Conservation (phyloP, 192 early-diverging fungal genomes). For the Entrophospora sp. region DNA sequence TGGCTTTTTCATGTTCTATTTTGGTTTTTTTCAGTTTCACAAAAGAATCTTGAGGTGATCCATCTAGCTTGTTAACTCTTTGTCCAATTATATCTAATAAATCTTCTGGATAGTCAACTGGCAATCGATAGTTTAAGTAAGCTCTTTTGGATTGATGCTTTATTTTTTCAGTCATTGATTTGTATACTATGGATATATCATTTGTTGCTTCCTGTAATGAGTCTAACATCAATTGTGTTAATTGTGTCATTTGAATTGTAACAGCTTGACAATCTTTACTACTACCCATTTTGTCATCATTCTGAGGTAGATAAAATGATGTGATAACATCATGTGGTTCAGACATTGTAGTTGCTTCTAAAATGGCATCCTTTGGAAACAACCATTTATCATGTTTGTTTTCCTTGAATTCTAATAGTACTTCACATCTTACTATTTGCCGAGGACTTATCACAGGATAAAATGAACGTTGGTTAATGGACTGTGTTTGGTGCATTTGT, state of each 20-base stretch:
- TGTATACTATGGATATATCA: background rate
- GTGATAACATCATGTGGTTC: background rate
- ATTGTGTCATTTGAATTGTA: background rate
- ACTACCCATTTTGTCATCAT: background rate
- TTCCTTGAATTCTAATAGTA: constrained; percentile 54
- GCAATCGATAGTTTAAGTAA: constrained; percentile 14
- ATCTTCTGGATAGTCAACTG: constrained; percentile 7
- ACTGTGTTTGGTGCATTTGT: background rate
- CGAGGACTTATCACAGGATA: background rate
- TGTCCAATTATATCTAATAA: constrained; percentile 13
- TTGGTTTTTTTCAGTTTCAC: too few relatives aligned
- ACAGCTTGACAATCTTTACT: constrained; percentile 3
- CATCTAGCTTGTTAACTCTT: constrained; percentile 5
- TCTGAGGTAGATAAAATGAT: constrained; percentile 12
- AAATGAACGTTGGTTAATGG: background rate
- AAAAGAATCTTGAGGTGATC: too few relatives aligned
- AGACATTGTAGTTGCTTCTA: constrained; percentile 24
- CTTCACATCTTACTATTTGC: constrained; percentile 24
- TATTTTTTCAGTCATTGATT: constrained; percentile 12
- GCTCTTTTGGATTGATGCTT: background rate
- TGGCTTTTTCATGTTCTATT: background rate
- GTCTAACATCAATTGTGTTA: constrained; percentile 14
- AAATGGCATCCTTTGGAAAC: constrained; percentile 46
- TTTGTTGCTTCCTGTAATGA: constrained; percentile 14
- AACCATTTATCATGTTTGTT: constrained; percentile 35